A percentile compares a stretch with the other conserved stretches of the same genome.
These are phyloP conservation scores for Saksenaea vasiformis DNA, from an alignment of 371 early-diverging fungal species.

Conservation along the genomic window DNA sequence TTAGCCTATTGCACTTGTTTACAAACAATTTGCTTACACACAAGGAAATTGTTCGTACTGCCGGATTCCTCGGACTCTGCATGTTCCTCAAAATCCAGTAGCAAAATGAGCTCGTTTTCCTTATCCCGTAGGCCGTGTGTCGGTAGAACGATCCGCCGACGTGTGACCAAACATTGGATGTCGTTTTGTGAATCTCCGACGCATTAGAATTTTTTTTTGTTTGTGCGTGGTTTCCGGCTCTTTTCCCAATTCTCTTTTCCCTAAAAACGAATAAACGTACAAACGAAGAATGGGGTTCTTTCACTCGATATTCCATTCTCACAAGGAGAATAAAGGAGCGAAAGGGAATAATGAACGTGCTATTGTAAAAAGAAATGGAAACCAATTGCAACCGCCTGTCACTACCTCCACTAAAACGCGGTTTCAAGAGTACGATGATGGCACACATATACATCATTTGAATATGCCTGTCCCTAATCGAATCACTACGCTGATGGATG, in stretches of 20 bases:
- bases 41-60: too few relatives aligned
- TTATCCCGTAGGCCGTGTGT: too few relatives aligned
- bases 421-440: constrained; percentile 33
- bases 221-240: constrained; percentile 8
- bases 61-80: too few relatives aligned
- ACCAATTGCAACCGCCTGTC: background rate
- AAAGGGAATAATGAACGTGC: background rate
- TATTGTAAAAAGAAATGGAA: background rate
- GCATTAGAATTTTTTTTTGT: constrained; percentile 4
- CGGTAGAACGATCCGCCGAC: too few relatives aligned
- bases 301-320: constrained; percentile 26
- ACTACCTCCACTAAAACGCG: constrained; percentile 13
- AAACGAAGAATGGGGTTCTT: constrained; percentile 33
- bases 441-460: constrained; percentile 42
- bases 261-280: too few relatives aligned
- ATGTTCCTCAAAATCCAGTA: too few relatives aligned
- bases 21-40: too few relatives aligned
- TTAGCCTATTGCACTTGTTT: too few relatives aligned
- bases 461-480: constrained; percentile 28
- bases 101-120: too few relatives aligned
- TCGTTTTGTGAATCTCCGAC: background rate
- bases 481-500: constrained; percentile 36
- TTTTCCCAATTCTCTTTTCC: constrained; percentile 9
- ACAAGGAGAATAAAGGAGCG: constrained; percentile 8
- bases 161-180: too few relatives aligned